Conservation (phyloP, 2,329 filamentous ascomycete species). For the Cercospora sp. region DNA sequence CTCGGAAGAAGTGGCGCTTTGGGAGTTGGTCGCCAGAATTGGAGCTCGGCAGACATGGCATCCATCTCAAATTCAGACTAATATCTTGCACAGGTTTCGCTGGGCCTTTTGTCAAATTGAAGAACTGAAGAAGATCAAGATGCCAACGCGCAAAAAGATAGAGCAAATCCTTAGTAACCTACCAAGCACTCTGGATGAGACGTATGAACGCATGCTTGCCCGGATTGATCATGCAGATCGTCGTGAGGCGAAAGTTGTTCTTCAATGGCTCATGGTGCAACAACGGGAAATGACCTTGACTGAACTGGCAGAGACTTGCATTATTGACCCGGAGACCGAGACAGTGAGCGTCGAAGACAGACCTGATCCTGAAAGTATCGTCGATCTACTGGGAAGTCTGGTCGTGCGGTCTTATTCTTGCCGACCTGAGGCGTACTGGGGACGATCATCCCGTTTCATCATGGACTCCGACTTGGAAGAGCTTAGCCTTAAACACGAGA, state of each 20-base stretch:
- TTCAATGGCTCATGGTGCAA: constrained; percentile 28
- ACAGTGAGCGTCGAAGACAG: background rate
- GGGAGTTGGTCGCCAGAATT: no score
- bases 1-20: no score
- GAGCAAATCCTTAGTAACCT: constrained; percentile 14
- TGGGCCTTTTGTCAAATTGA: constrained; percentile 32
- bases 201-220: constrained; percentile 29
- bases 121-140: constrained; percentile 21
- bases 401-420: no score
- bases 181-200: constrained; percentile 27
- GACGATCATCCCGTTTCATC: no score
- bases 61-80: no score
- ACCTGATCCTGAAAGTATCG: background rate
- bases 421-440: no score
- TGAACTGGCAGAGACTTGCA: constrained; percentile 26
- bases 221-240: constrained; percentile 6
- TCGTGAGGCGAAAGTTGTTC: constrained; percentile 17
- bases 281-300: constrained; percentile 17
- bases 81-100: constrained; percentile 23
- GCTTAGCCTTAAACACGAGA: no score
- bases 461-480: no score
- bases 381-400: background rate
- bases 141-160: constrained; percentile 15
- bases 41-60: no score
- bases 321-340: background rate